Percentiles rank a stretch among this genome's conserved stretches.
Evolutionary conservation across 2,329 filamentous ascomycete genomes (phyloP).

Genomic region (Chaetomium strumarium): DNA sequence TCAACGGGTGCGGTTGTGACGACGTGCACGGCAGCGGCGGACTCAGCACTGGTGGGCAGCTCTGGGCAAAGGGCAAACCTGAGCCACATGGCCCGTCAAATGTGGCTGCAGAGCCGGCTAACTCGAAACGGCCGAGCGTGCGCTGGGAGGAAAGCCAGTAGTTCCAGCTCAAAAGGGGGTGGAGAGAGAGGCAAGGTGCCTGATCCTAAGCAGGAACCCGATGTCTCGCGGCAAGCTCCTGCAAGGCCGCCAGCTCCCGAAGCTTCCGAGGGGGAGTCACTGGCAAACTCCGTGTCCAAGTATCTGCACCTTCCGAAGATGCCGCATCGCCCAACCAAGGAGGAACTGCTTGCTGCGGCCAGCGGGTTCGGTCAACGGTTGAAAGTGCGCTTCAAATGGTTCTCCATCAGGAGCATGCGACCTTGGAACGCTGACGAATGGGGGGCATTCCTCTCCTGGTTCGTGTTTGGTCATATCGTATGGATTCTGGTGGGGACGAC

Average conservation of each 20-base stretch:
- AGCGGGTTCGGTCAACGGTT: constrained; percentile 89
- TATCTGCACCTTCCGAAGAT: constrained; percentile 61
- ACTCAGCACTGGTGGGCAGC: constrained; percentile 30
- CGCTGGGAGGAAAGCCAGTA: constrained; percentile 29
- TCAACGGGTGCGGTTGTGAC: constrained; percentile 35
- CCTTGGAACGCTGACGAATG: constrained; percentile 97
- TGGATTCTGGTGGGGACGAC: constrained; percentile 98
- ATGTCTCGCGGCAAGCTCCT: constrained; percentile 3
- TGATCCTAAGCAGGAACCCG: constrained; percentile 1
- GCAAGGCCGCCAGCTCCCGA: constrained; percentile 8
- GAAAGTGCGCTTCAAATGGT: constrained; percentile 94
- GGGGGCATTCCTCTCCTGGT: constrained; percentile 91
- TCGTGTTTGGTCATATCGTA: constrained; percentile 84
- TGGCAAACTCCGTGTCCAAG: constrained; percentile 50
- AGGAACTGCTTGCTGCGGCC: constrained; percentile 85
- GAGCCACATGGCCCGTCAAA: constrained; percentile 32
- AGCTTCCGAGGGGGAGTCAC: constrained; percentile 32
- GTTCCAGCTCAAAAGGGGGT: constrained; percentile 26
- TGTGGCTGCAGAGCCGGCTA: constrained; percentile 33
- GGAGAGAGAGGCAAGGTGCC: constrained; percentile 17
- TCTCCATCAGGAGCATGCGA: constrained; percentile 85
- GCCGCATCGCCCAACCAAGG: constrained; percentile 85
- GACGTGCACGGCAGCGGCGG: constrained; percentile 35
- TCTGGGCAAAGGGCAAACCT: constrained; percentile 29
- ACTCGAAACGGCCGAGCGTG: constrained; percentile 23